These are phyloP conservation scores for Nemophila menziesii DNA, from an alignment of 257 asterid genomes.

Conservation along the genomic window DNA sequence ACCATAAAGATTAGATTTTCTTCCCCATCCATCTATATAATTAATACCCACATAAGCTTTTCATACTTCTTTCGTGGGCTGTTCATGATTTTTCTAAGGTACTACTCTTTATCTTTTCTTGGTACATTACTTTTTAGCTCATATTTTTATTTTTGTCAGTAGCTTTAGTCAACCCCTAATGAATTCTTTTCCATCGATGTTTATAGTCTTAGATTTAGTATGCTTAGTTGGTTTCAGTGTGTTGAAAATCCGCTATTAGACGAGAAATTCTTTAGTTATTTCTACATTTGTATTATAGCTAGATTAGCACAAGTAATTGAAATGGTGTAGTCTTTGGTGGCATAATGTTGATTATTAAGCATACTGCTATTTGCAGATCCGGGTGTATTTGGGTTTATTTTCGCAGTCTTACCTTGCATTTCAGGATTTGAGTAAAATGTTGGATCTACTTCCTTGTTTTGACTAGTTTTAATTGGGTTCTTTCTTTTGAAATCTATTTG, in stretches of 20 bases:
- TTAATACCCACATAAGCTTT: not conserved
- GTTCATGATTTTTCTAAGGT: too few relatives aligned
- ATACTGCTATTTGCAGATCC: too few relatives aligned
- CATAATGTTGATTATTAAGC: too few relatives aligned
- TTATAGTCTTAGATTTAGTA: not conserved
- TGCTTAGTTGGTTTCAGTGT: too few relatives aligned
- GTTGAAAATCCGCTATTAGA: too few relatives aligned
- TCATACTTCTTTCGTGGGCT: constrained; percentile 15
- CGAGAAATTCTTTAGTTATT: too few relatives aligned
- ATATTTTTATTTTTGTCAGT: not conserved
- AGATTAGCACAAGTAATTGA: too few relatives aligned
- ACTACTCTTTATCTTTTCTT: constrained; percentile 7
- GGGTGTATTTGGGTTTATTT: too few relatives aligned
- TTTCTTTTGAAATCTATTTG: constrained; percentile 15
- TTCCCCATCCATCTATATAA: constrained; percentile 11
- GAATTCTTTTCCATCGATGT: not conserved
- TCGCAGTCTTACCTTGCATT: too few relatives aligned
- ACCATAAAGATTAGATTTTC: not conserved
- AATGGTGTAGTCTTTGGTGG: too few relatives aligned
- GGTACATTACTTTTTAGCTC: not conserved
- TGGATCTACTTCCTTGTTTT: not conserved
- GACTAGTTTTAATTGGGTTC: not conserved
- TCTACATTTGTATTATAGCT: too few relatives aligned
- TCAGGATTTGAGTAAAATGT: not conserved
- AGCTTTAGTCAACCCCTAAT: constrained; percentile 1